A percentile compares a stretch with the other conserved stretches of the same genome.
phyloP scores from a whole-genome alignment of 2,329 filamentous ascomycete species.

The Trichoderma sp. region DNA sequence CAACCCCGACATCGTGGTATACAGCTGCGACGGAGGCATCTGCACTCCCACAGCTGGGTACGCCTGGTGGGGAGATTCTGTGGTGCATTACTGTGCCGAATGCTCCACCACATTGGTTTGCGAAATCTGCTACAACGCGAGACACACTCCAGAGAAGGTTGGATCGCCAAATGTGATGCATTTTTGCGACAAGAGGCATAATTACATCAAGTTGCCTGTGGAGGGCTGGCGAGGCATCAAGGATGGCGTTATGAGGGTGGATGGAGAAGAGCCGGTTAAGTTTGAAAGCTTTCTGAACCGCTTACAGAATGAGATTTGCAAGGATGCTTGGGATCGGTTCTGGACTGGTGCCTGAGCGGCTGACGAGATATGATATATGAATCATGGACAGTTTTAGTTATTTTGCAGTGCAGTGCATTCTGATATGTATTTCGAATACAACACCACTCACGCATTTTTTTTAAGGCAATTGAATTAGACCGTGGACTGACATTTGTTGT shows the following conservation, averaged over 20 bases:
- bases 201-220: constrained; percentile 25
- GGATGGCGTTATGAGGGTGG: constrained; percentile 24
- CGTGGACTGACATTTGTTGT: neutral
- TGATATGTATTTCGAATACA: neutral
- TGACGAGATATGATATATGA: neutral
- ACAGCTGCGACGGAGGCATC: constrained; percentile 21
- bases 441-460: neutral
- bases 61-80: constrained; percentile 22
- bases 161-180: neutral
- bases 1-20: neutral
- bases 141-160: constrained; percentile 14
- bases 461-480: neutral
- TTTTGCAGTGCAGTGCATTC: neutral
- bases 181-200: constrained; percentile 24
- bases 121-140: constrained; percentile 23
- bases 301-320: constrained; percentile 21
- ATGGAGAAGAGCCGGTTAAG: constrained; percentile 20
- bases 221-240: constrained; percentile 27
- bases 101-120: constrained; percentile 26
- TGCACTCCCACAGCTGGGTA: constrained; percentile 21
- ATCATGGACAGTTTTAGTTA: neutral
- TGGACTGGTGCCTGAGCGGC: constrained; percentile 15
- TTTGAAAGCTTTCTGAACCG: constrained; percentile 22
- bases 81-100: constrained; percentile 24
- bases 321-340: constrained; percentile 23